phyloP scores from a whole-genome alignment of 1,139 yeast genomes.

The Pichia sp. region DNA sequence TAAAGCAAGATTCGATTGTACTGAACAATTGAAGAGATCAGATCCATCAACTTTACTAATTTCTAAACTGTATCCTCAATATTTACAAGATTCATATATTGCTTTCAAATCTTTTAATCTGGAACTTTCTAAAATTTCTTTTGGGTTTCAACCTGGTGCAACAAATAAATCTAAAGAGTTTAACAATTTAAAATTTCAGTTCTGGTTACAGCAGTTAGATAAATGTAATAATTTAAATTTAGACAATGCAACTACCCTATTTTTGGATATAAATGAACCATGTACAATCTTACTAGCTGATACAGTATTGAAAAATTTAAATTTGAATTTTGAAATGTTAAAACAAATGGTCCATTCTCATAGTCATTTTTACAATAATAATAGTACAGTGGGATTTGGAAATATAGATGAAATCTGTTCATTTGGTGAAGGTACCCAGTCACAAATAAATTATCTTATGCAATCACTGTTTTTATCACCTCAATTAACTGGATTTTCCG shows the following conservation, averaged over 20 bases:
- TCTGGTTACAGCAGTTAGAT: conserved; percentile 52
- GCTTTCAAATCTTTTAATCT: conserved; percentile 65
- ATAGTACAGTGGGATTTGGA: conserved; percentile 42
- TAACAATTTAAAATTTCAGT: conserved; percentile 50
- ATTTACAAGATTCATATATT: conserved; percentile 57
- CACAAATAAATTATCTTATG: conserved; percentile 64
- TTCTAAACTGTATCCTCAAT: conserved; percentile 64
- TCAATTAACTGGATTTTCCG: conserved; percentile 39
- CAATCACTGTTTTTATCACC: conserved; percentile 60
- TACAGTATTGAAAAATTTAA: conserved; percentile 42
- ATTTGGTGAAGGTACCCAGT: conserved; percentile 74
- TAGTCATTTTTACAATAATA: conserved; percentile 42
- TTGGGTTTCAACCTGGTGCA: conserved; percentile 26
- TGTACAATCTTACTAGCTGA: conserved; percentile 52
- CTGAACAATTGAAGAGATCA: conserved; percentile 33
- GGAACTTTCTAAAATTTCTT: conserved; percentile 57
- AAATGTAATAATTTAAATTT: conserved; percentile 32
- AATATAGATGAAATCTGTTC: conserved; percentile 57
- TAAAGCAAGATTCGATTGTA: conserved; percentile 41
- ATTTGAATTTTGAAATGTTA: conserved; percentile 49
- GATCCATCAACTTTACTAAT: conserved; percentile 65
- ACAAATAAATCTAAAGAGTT: conserved; percentile 30
- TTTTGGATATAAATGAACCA: conserved; percentile 48
- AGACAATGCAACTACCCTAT: conserved; percentile 30
- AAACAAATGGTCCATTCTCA: conserved; percentile 59